A percentile compares a stretch with the other conserved stretches of the same genome.
These are phyloP conservation scores for Dendrobium nobile DNA, from an alignment of 106 monocot species.

Conservation along the genomic window DNA sequence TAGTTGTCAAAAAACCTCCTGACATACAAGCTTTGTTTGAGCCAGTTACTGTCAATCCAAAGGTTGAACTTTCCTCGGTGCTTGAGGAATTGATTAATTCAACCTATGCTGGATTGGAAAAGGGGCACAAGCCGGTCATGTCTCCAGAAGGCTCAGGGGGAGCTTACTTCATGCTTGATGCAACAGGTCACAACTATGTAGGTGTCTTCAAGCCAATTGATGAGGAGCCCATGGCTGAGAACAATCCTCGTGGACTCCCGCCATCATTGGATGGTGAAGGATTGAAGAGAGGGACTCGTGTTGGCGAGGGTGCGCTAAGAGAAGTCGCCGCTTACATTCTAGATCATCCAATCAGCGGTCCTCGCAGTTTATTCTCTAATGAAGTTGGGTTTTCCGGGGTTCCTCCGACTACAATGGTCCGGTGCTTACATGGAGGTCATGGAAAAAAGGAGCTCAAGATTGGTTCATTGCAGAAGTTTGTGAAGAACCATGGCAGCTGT, in stretches of 20 bases:
- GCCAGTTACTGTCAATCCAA: constrained; percentile 52
- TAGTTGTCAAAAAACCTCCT: constrained; percentile 3
- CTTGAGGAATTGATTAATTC: constrained; percentile 31
- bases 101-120: constrained; percentile 49
- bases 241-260: constrained; percentile 81
- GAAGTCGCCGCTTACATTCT: constrained; percentile 85
- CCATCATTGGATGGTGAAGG: constrained; percentile 72
- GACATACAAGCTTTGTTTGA: constrained; percentile 27
- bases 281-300: constrained; percentile 71
- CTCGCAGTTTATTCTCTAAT: constrained; percentile 21
- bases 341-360: constrained; percentile 54
- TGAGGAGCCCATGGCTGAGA: constrained; percentile 80
- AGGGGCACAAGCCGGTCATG: constrained; percentile 42
- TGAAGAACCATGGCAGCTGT: constrained; percentile 68
- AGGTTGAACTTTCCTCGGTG: constrained; percentile 28
- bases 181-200: constrained; percentile 30
- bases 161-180: constrained; percentile 76
- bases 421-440: constrained; percentile 27
- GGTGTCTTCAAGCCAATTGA: constrained; percentile 75
- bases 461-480: constrained; percentile 81
- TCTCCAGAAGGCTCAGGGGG: constrained; percentile 77
- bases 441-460: constrained; percentile 37
- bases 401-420: constrained; percentile 56
- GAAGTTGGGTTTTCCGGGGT: constrained; percentile 69
- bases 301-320: constrained; percentile 80